Conservation (phyloP, 768 basidiomycete species). For the Cystofilobasidium capitatum region DNA sequence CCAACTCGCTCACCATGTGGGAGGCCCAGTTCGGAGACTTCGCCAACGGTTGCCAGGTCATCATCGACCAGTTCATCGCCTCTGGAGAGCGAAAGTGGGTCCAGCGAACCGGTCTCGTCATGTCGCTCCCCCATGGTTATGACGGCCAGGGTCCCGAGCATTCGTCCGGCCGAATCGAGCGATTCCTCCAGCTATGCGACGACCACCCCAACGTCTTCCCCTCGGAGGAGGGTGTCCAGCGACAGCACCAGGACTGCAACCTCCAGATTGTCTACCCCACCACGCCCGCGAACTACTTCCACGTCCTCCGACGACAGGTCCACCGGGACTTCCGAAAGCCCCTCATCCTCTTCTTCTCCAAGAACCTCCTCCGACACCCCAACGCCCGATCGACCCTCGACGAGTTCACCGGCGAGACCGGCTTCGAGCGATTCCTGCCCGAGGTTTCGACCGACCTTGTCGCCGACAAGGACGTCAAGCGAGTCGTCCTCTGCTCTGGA, state of each 20-base stretch:
- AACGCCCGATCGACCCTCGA: constrained; percentile 71
- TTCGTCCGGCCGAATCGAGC: constrained; percentile 86
- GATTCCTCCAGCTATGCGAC: constrained; percentile 95
- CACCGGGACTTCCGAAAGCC: constrained; percentile 98
- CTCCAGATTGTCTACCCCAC: constrained; percentile 98
- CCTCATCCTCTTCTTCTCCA: constrained; percentile 95
- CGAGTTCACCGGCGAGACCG: constrained; percentile 79
- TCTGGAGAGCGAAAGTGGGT: constrained; percentile 93
- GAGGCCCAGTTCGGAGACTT: constrained; percentile 85
- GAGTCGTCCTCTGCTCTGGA: constrained; percentile 85
- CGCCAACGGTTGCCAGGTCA: constrained; percentile 80
- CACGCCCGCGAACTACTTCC: constrained; percentile 98
- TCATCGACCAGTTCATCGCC: constrained; percentile 98
- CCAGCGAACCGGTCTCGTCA: constrained; percentile 29
- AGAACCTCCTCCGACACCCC: constrained; percentile 90
- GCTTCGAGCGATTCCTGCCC: constrained; percentile 89
- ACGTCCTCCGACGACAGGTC: constrained; percentile 90
- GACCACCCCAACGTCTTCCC: constrained; percentile 92
- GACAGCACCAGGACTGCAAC: constrained; percentile 98
- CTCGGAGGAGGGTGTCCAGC: constrained; percentile 72
- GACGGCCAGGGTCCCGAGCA: constrained; percentile 99
- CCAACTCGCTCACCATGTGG: constrained; percentile 86
- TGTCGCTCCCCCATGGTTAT: constrained; percentile 80
- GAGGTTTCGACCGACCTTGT: constrained; percentile 62
- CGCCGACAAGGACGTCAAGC: constrained; percentile 72